These are phyloP conservation scores for Aspergillus puulaauensis DNA, from an alignment of 2,329 filamentous ascomycete species.

Conservation along the genomic window DNA sequence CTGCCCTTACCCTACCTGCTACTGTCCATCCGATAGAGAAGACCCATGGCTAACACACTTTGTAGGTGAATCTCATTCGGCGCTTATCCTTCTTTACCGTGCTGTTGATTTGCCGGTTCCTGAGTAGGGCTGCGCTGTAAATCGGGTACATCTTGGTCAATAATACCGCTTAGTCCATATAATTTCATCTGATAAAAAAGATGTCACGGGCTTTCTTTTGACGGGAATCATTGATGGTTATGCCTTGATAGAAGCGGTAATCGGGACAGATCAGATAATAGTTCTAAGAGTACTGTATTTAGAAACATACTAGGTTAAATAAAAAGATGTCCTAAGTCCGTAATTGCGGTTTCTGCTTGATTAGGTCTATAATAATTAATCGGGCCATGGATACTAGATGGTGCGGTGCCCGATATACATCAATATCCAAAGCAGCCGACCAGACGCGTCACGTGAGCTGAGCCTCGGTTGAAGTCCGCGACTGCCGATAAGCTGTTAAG, in stretches of 20 bases:
- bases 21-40: neutral
- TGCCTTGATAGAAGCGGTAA: neutral
- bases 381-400: too few relatives aligned
- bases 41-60: constrained; percentile 17
- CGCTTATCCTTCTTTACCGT: constrained; percentile 51
- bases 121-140: constrained; percentile 2
- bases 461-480: constrained; percentile 1
- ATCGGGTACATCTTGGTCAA: neutral
- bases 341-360: too few relatives aligned
- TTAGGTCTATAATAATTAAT: too few relatives aligned
- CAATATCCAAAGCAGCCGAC: neutral
- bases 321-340: too few relatives aligned
- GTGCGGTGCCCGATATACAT: too few relatives aligned
- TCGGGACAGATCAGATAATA: neutral
- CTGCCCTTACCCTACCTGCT: neutral
- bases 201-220: neutral
- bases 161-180: neutral
- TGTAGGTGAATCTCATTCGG: constrained; percentile 51
- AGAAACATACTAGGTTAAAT: neutral
- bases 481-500: neutral
- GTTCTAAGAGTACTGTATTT: neutral
- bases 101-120: constrained; percentile 49
- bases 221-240: neutral
- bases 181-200: neutral
- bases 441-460: neutral